Evolutionary conservation across 345 rosid genomes (phyloP), one percentile per base, ranked within the genome.

Genomic region (Adansonia digitata): DNA sequence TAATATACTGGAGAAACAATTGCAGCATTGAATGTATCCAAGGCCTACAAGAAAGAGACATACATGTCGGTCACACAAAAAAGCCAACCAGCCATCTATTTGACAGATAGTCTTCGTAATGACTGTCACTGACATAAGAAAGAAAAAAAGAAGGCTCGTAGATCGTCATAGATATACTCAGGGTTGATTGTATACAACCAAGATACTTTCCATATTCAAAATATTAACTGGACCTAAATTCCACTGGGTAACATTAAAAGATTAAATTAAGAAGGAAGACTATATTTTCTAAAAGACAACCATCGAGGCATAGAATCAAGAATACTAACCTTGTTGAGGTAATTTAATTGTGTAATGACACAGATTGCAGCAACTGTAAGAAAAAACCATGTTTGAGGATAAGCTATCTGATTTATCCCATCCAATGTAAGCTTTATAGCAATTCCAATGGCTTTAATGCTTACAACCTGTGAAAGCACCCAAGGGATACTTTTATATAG

Each of bases 371-470:
- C 96, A 76, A 92, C 97, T 73, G 92, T 88, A 62, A 86, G 69
- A 78, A 94, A 94, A 82, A 88, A 90, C 96, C 98, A 94, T 75
- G 96, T 94, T 84, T 92, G 89, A 18, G 90, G 93, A 82, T 85
- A 94, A 78, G 87, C 82, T 60, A 92, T 72, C 79, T 94, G 98
- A 82, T 77, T 94, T 57, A 82, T 79, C 45, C 98, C 98, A 65
- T 90, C 97, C 69, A 94, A 59, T 24, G 98, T 90, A 79, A 94
- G 84, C 88, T 91, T 94, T 68, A 91, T 86, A 0, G 98, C 98
- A 65, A 91, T 94, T 77, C 98, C 98, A 46, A 94, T 86, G 18
- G 98, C 98, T 79, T 94, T 94, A 77, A 94, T 88, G 90, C 97
- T 94, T 73, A 90, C 90, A 31, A 94, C 97, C 98, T 90, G 84